Base-by-base conservation (phyloP, 495 filamentous ascomycete genomes). In the Evansstolkia leycettana region DNA sequence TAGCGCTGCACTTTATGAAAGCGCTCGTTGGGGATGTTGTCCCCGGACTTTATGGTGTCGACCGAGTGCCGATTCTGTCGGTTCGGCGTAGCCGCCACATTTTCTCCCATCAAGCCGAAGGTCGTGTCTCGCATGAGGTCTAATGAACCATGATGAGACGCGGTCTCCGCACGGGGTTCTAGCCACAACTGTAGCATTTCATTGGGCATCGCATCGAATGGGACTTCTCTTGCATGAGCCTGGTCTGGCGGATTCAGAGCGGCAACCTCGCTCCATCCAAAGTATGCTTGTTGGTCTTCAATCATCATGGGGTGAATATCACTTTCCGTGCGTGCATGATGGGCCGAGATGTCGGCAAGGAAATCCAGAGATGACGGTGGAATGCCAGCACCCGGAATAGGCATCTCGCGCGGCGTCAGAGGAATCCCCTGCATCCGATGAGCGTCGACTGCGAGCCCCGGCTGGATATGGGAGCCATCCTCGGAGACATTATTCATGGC, bases 1-100 rank as follows among this genome's bases (percentile, higher is more conserved):
- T 55, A 68, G 27, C 60, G 57, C 40, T 72, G 65, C 7, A 72
- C 65, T 37, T 56, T 58, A 14, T 54, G 45, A 33, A 72, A 72
- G 1, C 68, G 48, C 40, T 72, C 68, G 38, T 51, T 62, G 1
- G 62, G 56, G 28, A 69, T 69, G 38, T 58, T 39, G 29, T 47
- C 45, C n/a, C 51, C 42, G 5, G 55, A 48, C 41, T 60, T 55
- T 33, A 54, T 36, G 17, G 50, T 57, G 12, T 60, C 57, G 3
- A 41, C 29, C 3, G 47, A 49, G 24, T 53, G 44, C 17, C 50
- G 47, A 37, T 30, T 31, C 18, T 54, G 50, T 17, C 42, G 43
- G 33, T 47, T 49, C 16, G 51, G 37, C 7, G 52, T 36, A 16
- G 52, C 20, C 7, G 44, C 41, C 20, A 42, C 27, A 28, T 46